Evolutionary conservation across 441 rosid genomes (phyloP).

Genomic region (Adansonia rubrostipa): DNA sequence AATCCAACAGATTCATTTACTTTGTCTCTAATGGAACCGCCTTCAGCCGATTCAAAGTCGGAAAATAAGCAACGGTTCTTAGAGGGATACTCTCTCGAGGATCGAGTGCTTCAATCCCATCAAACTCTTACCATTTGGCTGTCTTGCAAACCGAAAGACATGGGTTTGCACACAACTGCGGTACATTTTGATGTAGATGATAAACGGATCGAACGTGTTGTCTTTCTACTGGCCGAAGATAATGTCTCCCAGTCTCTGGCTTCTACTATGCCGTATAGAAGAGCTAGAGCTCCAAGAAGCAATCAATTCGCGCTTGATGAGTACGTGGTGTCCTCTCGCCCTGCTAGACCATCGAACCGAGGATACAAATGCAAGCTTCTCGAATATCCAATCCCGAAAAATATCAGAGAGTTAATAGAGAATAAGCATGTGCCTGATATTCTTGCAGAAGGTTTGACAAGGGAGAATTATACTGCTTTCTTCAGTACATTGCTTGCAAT

Average conservation of each 20-base stretch:
- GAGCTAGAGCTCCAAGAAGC: constrained; percentile 33
- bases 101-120: constrained; percentile 55
- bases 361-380: constrained; percentile 38
- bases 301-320: constrained; percentile 37
- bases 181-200: constrained; percentile 53
- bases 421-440: constrained; percentile 46
- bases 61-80: constrained; percentile 38
- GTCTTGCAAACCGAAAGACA: constrained; percentile 60
- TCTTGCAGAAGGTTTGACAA: constrained; percentile 37
- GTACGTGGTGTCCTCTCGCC: constrained; percentile 43
- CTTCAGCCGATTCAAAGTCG: constrained; percentile 31
- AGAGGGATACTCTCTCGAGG: constrained; percentile 48
- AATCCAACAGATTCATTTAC: constrained; percentile 51
- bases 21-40: constrained; percentile 61
- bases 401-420: constrained; percentile 43
- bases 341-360: constrained; percentile 18
- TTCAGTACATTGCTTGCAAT: constrained; percentile 55
- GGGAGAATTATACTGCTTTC: constrained; percentile 47
- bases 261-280: constrained; percentile 44
- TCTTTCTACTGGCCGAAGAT: constrained; percentile 60
- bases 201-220: constrained; percentile 56
- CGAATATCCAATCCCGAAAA: constrained; percentile 53
- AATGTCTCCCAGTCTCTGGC: constrained; percentile 55
- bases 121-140: constrained; percentile 56
- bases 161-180: constrained; percentile 59